phyloP scores from a whole-genome alignment of 2,329 filamentous ascomycete species.

The Zymoseptoria passerinii region DNA sequence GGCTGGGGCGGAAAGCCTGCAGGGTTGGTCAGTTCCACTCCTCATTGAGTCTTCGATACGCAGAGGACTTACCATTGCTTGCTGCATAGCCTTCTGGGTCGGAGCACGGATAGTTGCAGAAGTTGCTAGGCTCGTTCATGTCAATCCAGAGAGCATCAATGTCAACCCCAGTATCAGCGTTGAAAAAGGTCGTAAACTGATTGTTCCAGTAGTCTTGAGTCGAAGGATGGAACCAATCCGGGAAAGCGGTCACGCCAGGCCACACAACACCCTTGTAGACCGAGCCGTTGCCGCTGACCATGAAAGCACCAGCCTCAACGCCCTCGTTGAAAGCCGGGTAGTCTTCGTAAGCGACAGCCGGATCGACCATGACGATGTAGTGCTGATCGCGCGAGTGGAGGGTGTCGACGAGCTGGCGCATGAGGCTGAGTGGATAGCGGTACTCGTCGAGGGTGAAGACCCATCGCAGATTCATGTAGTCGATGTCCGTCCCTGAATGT shows the following conservation, averaged over 20 bases:
- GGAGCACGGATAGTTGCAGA: conserved; percentile 37
- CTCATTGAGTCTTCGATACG: too few species aligned
- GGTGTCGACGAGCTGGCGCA: conserved; percentile 55
- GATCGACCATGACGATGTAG: conserved; percentile 63
- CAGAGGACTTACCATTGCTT: conserved; percentile 26
- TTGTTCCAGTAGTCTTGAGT: conserved; percentile 61
- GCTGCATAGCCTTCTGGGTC: conserved; percentile 31
- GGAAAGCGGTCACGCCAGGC: conserved; percentile 49
- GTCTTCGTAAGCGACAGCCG: conserved; percentile 44
- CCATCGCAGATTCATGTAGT: conserved; percentile 38
- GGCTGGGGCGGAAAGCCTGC: conserved; percentile 50
- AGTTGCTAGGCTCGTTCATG: conserved; percentile 55
- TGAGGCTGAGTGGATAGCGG: conserved; percentile 52
- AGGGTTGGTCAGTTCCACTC: too few species aligned
- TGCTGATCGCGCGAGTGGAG: conserved; percentile 37
- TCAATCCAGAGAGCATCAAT: conserved; percentile 69
- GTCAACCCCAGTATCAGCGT: conserved; percentile 55
- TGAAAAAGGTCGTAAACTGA: conserved; percentile 60
- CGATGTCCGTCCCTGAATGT: conserved; percentile 22
- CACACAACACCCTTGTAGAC: conserved; percentile 61
- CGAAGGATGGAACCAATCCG: conserved; percentile 64
- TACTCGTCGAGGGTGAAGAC: conserved; percentile 59
- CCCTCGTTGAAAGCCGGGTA: conserved; percentile 55
- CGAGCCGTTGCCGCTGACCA: conserved; percentile 47
- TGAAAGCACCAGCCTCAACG: conserved; percentile 47